Evolutionary conservation across 2,329 filamentous ascomycete species (phyloP), one percentile per base, ranked within the genome.

Genomic region (Penicillium sp.): DNA sequence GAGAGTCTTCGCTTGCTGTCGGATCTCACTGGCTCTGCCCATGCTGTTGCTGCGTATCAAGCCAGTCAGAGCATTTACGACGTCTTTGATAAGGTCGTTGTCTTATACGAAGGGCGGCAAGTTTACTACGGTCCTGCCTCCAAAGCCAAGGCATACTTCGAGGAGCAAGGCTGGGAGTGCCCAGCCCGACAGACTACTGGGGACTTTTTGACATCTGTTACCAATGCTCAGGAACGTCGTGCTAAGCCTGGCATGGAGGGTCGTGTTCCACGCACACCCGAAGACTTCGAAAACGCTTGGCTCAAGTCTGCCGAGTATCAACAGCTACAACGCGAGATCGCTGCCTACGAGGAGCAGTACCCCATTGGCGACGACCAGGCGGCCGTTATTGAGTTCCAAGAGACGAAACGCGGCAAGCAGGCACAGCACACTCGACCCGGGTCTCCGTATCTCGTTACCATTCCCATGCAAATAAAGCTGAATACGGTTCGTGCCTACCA

Each of bases 401-500:
- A 73, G 50, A 72, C 74, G 8, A 71, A 79, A 43, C 67, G 66
- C 50, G 64, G 72, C 37, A 67, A 73, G 15, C 76, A 80, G 58
- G 72, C 78, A 15, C 75, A 76, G 47, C 63, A 71, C 39, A 75
- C 75, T 50, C 88, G 90, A 1, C 73, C 82, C 45, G 85, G 85
- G 73, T 95, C 91, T 0, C 91, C 92, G 0, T 96, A 89, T 74
- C 95, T 91, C 1, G 81, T 96, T 31, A 55, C 92, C 88, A 0
- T 92, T 86, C 69, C 57, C 53, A 34, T 88, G 77, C 93, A 97
- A 74, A 78, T 96, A 64, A 75, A 84, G 61, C 85, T 96, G 11
- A 96, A 92, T 71, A 81, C 95, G 22, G 88, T 86, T 81, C 88
- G 93, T 69, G 92, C 91, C 8, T 95, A 88, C 78, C 85, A 86